Evolutionary conservation across 2,329 filamentous ascomycete species (phyloP).

Genomic region (Stylonectria norvegica): DNA sequence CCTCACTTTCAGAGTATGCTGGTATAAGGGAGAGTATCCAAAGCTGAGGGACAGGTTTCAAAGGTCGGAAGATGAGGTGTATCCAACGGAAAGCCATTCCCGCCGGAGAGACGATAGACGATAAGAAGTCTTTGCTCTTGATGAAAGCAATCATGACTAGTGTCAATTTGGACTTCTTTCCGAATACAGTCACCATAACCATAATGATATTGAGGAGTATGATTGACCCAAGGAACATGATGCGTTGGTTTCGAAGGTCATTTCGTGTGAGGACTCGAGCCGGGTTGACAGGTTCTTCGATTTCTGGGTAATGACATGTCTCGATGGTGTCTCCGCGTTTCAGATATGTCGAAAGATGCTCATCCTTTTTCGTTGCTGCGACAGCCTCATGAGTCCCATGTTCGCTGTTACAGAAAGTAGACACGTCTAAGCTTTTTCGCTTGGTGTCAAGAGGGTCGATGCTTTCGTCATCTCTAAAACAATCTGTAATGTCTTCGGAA

Average conservation of each 20-base stretch:
- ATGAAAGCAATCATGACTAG: conserved; percentile 15
- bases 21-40: conserved; percentile 23
- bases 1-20: conserved; percentile 22
- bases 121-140: conserved; percentile 23
- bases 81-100: conserved; percentile 9
- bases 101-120: conserved; percentile 12
- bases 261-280: conserved; percentile 7
- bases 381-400: conserved; percentile 1
- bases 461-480: too few species aligned
- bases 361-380: not conserved
- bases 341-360: not conserved
- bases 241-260: conserved; percentile 17
- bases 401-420: not conserved
- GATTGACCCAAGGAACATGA: conserved; percentile 14
- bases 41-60: conserved; percentile 1
- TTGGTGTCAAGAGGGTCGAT: too few species aligned
- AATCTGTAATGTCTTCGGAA: too few species aligned
- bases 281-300: conserved; percentile 18
- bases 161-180: conserved; percentile 17
- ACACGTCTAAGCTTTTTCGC: too few species aligned
- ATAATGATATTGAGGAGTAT: conserved; percentile 17
- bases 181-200: conserved; percentile 14
- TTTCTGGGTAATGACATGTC: conserved; percentile 13
- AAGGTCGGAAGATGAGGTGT: conserved; percentile 8
- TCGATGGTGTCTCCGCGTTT: conserved; percentile 9